Evolutionary conservation across 805 yeast species (phyloP), one percentile per base, ranked within the genome.

Genomic region (Schizosaccharomyces pombe): DNA sequence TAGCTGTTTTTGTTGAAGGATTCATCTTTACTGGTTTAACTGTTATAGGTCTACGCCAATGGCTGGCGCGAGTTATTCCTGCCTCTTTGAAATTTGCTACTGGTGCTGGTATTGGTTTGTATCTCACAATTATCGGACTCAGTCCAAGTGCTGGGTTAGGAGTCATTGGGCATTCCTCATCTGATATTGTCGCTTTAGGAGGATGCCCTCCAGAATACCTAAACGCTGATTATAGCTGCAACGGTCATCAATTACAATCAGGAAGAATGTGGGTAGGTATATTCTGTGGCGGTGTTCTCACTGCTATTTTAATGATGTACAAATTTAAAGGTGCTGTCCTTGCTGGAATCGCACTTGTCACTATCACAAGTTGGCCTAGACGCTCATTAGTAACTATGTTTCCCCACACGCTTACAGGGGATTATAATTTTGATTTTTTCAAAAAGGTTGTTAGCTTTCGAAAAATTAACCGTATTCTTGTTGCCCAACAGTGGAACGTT

Each of bases 11-110:
- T 53, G 61, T 59, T 53, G 61, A 59, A 47, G 61, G 61, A 32
- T 58, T 56, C 55, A 56, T 59, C 55, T 59, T 59, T 55, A 55
- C 58, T 43, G 61, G 59, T 2, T 55, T 59, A 12, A 57, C 61
- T 9, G 39, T 59, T 39, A 52, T 59, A 29, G 61, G 61, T n/a
- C 54, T 59, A 37, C 57, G 61, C n/a, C 61, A 59, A 49, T 59
- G 61, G 61, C 57, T 59, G 5, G 61, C 61, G n/a, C 59, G 60
- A 11, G 58, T 59, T 14, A 59, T 59, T 47, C 61, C 61, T 26
- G 47, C 55, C 22, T 52, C 56, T 34, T 57, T 59, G 54, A 59
- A 59, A 54, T 55, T 57, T 39, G 61, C 61, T 28, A 56, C 61
- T 19, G 60, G 60, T 24, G 60, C 60, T 29, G 61, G 61, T 24